phyloP scores from a whole-genome alignment of 257 asterid genomes.

The Anisodus tanguticus region DNA sequence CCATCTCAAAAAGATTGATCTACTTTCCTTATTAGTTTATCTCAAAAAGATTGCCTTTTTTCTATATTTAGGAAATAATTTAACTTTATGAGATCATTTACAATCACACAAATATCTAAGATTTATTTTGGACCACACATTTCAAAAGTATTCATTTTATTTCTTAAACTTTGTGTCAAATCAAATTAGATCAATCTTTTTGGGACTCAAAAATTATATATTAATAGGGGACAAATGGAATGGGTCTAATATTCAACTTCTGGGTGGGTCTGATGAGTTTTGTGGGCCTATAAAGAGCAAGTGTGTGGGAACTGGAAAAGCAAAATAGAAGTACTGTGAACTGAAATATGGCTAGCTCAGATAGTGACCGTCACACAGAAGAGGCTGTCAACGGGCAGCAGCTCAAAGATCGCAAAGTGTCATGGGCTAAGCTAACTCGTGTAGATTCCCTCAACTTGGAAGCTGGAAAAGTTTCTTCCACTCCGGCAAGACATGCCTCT shows the following conservation, averaged over 20 bases:
- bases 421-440: slow-evolving; percentile 50
- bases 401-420: slow-evolving; percentile 42
- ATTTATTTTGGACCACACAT: too few relatives aligned
- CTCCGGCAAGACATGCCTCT: slow-evolving; percentile 26
- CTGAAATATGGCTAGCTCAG: neutral
- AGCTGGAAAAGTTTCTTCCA: slow-evolving; percentile 45
- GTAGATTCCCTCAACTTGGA: slow-evolving; percentile 51
- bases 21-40: too few relatives aligned
- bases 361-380: neutral
- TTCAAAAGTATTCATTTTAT: too few relatives aligned
- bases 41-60: too few relatives aligned
- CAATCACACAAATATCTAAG: too few relatives aligned
- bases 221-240: neutral
- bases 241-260: neutral
- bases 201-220: too few relatives aligned
- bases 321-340: neutral
- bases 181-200: too few relatives aligned
- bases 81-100: too few relatives aligned
- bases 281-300: neutral
- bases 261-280: neutral
- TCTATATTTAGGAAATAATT: too few relatives aligned
- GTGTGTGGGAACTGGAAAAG: neutral
- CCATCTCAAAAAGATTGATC: too few relatives aligned
- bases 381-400: neutral
- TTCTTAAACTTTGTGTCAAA: too few relatives aligned